These are phyloP conservation scores for Astrephomene gubernaculifera DNA, from an alignment of 139 green algal species.

Conservation along the genomic window DNA sequence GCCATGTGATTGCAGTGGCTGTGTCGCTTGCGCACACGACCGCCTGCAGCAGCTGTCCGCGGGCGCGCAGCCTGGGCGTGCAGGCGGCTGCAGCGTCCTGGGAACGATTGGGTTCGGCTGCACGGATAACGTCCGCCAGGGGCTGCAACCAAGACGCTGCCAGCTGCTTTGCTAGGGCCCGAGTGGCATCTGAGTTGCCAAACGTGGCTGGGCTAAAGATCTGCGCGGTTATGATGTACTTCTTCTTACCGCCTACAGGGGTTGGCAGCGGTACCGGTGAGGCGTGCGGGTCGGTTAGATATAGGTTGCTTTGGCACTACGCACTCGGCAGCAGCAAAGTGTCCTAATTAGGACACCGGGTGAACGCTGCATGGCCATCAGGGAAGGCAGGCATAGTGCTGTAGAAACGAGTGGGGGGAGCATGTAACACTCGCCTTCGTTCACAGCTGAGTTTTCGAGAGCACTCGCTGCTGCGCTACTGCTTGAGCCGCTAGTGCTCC, in stretches of 20 bases:
- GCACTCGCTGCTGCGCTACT: too few relatives aligned
- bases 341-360: too few relatives aligned
- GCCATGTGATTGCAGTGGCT: constrained; percentile 54
- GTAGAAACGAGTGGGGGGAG: too few relatives aligned
- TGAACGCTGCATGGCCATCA: too few relatives aligned
- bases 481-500: too few relatives aligned
- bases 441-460: too few relatives aligned
- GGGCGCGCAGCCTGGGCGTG: not conserved
- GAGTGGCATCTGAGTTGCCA: not conserved
- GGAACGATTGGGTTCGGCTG: not conserved
- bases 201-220: constrained; percentile 20
- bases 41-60: not conserved
- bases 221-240: constrained; percentile 39
- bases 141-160: not conserved
- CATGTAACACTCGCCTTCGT: too few relatives aligned
- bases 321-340: too few relatives aligned
- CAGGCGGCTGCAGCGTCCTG: not conserved
- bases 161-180: not conserved
- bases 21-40: constrained; percentile 23
- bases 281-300: too few relatives aligned
- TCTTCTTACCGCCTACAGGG: not conserved
- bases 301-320: too few relatives aligned
- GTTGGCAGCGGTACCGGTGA: too few relatives aligned
- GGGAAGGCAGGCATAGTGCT: too few relatives aligned
- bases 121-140: not conserved